phyloP scores from a whole-genome alignment of 768 basidiomycete genomes.

The Aureoboletus auriporus region DNA sequence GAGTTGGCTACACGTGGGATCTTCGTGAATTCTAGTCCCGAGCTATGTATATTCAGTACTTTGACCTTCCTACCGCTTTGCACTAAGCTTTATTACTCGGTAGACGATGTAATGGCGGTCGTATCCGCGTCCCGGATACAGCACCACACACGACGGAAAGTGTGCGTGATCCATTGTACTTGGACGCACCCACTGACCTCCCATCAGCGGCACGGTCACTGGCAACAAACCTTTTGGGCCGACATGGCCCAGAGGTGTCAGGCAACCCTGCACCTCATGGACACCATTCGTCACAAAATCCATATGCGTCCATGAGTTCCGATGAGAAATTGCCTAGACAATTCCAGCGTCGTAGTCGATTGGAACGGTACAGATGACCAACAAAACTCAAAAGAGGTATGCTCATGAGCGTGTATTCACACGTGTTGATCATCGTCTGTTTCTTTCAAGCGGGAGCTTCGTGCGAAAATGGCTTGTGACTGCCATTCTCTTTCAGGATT shows the following conservation, averaged over 20 bases:
- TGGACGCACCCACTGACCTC: no score
- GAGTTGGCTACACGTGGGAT: no score
- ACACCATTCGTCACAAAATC: not conserved
- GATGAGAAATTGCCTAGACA: not conserved
- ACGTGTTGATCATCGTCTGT: not conserved
- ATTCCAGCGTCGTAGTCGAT: slow-evolving; percentile 36
- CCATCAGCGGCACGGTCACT: no score
- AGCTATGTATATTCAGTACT: no score
- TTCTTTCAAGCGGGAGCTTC: slow-evolving; percentile 47
- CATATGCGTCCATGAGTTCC: not conserved
- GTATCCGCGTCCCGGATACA: no score
- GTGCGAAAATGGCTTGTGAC: slow-evolving; percentile 63
- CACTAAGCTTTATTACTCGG: no score
- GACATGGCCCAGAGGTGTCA: not conserved
- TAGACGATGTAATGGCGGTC: no score
- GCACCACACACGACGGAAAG: no score
- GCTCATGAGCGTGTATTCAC: slow-evolving; percentile 1
- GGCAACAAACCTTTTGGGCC: no score
- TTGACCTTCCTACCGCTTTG: no score
- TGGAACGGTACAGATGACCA: slow-evolving; percentile 65
- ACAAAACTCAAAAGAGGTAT: slow-evolving; percentile 56
- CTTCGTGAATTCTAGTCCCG: no score
- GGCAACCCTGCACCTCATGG: slow-evolving; percentile 9
- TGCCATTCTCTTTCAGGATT: slow-evolving; percentile 60
- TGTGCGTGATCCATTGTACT: no score